phyloP scores from a whole-genome alignment of 306 rosid genomes.

The Dryas drummondii region DNA sequence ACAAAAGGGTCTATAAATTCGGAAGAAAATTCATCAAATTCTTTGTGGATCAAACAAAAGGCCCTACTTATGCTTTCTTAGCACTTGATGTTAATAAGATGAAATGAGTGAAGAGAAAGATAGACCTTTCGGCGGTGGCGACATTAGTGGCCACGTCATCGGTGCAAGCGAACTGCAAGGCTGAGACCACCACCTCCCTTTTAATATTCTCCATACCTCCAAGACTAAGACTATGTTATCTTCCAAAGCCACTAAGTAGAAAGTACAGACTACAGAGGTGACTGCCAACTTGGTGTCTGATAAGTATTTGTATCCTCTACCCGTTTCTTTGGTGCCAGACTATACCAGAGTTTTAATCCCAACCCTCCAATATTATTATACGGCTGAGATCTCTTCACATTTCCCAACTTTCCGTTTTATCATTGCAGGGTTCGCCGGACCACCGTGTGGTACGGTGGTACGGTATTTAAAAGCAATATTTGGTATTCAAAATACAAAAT shows the following conservation, averaged over 20 bases:
- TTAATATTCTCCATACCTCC: slow-evolving; percentile 41
- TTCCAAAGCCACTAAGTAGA: background rate
- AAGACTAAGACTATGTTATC: background rate
- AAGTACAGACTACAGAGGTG: background rate
- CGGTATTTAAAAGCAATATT: too few species aligned
- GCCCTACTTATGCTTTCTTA: background rate
- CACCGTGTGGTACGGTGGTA: too few species aligned
- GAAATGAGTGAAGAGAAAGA: slow-evolving; percentile 4
- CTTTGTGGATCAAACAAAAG: background rate
- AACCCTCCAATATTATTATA: too few species aligned
- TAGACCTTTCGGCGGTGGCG: slow-evolving; percentile 78
- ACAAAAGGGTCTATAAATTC: background rate
- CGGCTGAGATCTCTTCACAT: too few species aligned
- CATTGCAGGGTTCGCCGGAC: too few species aligned
- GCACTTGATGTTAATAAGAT: background rate
- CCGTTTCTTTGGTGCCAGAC: too few species aligned
- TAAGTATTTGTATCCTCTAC: too few species aligned
- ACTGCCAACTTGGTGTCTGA: too few species aligned
- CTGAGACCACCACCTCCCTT: slow-evolving; percentile 62
- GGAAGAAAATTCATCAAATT: background rate
- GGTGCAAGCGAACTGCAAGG: slow-evolving; percentile 85
- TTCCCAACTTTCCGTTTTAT: too few species aligned
- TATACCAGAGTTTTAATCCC: too few species aligned
- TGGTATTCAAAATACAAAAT: too few species aligned
- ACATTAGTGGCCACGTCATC: slow-evolving; percentile 65